Evolutionary conservation across 2,329 filamentous ascomycete species (phyloP), one percentile per base, ranked within the genome.

Genomic region (Fusarium multiceps): DNA sequence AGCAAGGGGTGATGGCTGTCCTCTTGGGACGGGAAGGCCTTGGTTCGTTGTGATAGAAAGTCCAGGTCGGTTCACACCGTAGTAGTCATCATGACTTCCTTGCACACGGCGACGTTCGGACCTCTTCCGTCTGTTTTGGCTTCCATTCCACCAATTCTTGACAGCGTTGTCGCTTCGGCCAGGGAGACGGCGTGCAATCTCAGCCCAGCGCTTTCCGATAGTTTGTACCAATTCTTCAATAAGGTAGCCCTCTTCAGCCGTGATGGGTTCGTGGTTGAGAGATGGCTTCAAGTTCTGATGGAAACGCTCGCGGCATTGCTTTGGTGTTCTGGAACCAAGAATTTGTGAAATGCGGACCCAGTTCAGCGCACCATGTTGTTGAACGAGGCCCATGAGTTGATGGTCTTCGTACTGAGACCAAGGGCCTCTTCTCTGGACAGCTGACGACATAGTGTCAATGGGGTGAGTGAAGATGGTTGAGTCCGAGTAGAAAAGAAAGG

Each of bases 101-200:
- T 73, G 68, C 4, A 65, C 74, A 69, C 78, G 82, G 69, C 78
- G 78, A 40, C 83, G 80, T 67, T 82, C 78, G 55, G 84, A 79
- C 71, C 89, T 83, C 76, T 84, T 86, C 75, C 91, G 87, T 75
- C 94, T 89, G 82, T 97, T 97, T 86, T 94, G 92, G 78, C 91
- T 93, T 51, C 94, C 94, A 78, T 97, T 97, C 93, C 93, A 97
- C 93, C 94, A 98, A 80, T 98, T 98, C 88, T 98, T 98, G 69
- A 98, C 93, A 28, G 93, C 92, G 76, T 98, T 98, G 83, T 98
- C 94, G 79, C 94, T 97, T 76, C 94, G 91, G 70, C 93, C 93
- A 57, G 91, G 87, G 21, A 98, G 86, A 47, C 89, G 86, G 71
- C 94, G 88, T 46, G 94, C 93, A 76, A 98, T 98, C 78, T 98